Evolutionary conservation across 2,329 filamentous ascomycete genomes (phyloP).

Genomic region (Pseudogymnoascus sp.): DNA sequence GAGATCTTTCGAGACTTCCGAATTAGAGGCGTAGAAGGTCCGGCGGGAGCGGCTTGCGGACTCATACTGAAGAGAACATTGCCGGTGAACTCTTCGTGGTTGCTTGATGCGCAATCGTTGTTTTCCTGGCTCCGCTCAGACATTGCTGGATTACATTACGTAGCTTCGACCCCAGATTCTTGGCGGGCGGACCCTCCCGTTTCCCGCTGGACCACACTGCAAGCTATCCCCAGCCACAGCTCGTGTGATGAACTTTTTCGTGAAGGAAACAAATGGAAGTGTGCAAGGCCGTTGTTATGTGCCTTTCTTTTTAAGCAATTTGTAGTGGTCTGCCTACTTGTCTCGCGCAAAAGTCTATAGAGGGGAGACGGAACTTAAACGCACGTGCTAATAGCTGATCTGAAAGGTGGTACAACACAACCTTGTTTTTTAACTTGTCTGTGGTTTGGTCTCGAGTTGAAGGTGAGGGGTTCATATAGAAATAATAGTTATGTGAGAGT

Average conservation of each 20-base stretch:
- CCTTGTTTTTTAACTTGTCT: no score
- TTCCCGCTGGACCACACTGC: neutral
- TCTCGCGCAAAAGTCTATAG: neutral
- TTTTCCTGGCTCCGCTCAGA: neutral
- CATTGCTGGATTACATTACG: neutral
- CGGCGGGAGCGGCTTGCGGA: constrained; percentile 24
- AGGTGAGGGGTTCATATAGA: no score
- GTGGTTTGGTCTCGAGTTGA: no score
- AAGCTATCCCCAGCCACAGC: neutral
- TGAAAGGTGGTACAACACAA: no score
- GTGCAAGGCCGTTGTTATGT: neutral
- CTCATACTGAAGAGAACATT: constrained; percentile 23
- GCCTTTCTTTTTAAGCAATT: neutral
- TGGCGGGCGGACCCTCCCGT: neutral
- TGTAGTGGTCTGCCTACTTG: neutral
- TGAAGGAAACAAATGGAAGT: neutral
- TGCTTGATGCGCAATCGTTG: neutral
- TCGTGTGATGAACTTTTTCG: neutral
- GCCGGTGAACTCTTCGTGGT: neutral
- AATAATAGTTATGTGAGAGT: no score
- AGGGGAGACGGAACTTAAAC: no score
- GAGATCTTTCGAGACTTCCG: constrained; percentile 20
- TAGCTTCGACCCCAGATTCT: constrained; percentile 8
- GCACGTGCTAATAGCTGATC: no score
- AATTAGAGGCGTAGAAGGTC: constrained; percentile 20